Percentiles rank a stretch among this genome's conserved stretches.
These are phyloP conservation scores for Triticum dicoccoides DNA, from an alignment of 176 grass and related monocot genomes.

Conservation along the genomic window DNA sequence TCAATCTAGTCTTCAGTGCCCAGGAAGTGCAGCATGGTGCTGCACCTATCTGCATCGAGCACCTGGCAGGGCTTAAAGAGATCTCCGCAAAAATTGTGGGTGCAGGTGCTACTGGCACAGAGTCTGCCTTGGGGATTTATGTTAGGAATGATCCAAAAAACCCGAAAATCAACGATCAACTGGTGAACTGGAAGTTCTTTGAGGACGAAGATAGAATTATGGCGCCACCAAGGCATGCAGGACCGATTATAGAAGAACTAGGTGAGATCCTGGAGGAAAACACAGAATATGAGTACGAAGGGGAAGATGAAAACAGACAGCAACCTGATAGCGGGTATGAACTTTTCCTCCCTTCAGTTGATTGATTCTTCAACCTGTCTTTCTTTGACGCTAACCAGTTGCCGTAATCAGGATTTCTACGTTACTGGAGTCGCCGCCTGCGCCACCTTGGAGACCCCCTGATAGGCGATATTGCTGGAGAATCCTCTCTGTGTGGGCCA, in stretches of 20 bases:
- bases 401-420: not conserved
- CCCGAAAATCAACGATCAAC: not conserved
- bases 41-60: not conserved
- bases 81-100: not conserved
- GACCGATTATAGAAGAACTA: not conserved
- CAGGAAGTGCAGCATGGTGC: not conserved
- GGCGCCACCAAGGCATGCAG: not conserved
- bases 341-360: not conserved
- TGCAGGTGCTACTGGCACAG: not conserved
- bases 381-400: not conserved
- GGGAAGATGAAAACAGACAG: not conserved
- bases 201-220: not conserved
- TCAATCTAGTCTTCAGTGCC: slow-evolving; percentile 1
- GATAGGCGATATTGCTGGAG: not conserved
- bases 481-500: not conserved
- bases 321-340: not conserved
- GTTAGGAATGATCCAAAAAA: not conserved
- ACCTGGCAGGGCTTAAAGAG: not conserved
- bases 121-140: not conserved
- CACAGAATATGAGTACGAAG: not conserved
- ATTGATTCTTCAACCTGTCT: not conserved
- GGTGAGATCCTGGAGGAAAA: not conserved
- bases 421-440: not conserved
- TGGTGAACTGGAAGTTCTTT: not conserved
- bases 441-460: not conserved